A percentile compares a stretch with the other conserved stretches of the same genome.
Evolutionary conservation across 495 filamentous ascomycete species (phyloP).

Genomic region (Trichoderma reesei): DNA sequence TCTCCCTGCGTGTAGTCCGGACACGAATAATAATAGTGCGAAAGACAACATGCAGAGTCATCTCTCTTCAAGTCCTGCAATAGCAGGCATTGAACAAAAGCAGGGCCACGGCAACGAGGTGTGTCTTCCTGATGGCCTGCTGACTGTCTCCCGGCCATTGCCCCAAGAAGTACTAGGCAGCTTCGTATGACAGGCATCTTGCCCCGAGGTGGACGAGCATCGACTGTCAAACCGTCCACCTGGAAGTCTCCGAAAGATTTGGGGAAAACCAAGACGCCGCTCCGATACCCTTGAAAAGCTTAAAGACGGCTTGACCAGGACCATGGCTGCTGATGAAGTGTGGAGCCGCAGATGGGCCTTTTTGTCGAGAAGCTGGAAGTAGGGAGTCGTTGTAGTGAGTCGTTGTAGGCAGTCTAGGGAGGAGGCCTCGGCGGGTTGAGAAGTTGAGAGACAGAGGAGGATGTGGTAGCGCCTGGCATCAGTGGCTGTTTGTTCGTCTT

Average conservation of each 20-base stretch:
- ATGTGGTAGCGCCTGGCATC: too few relatives aligned
- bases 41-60: too few relatives aligned
- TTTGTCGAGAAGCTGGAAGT: not conserved
- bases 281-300: slow-evolving; percentile 6
- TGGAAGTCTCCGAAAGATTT: not conserved
- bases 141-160: not conserved
- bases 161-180: not conserved
- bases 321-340: too few relatives aligned
- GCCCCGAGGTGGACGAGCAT: not conserved
- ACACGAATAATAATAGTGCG: too few relatives aligned
- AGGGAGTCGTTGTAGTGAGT: too few relatives aligned
- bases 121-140: not conserved
- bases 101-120: not conserved
- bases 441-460: too few relatives aligned
- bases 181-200: not conserved
- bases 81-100: not conserved
- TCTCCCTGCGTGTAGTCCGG: too few relatives aligned
- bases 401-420: too few relatives aligned
- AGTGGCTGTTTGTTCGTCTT: too few relatives aligned
- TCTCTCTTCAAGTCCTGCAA: too few relatives aligned
- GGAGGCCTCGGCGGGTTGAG: too few relatives aligned
- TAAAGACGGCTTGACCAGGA: not conserved
- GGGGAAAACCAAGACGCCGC: not conserved
- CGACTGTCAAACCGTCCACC: not conserved
- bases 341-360: not conserved